phyloP scores from a whole-genome alignment of 768 basidiomycete species.

The Rhodotorula paludigena region DNA sequence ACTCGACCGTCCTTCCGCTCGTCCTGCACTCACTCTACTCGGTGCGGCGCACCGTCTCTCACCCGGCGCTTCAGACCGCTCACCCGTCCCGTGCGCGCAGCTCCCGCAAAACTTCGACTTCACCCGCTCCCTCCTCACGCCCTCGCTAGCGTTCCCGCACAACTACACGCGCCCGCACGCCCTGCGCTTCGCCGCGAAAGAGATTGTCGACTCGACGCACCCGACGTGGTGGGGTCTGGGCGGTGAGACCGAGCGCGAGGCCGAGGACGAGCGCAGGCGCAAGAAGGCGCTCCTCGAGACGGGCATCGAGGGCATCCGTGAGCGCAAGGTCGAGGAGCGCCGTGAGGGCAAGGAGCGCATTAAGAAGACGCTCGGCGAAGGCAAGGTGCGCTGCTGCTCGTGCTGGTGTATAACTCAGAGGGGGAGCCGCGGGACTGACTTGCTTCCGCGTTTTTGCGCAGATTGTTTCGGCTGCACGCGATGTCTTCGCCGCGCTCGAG shows the following conservation, averaged over 20 bases:
- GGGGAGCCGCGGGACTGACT: not conserved
- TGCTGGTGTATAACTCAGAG: too few relatives aligned
- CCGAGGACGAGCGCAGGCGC: constrained; percentile 17
- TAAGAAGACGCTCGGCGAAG: constrained; percentile 38
- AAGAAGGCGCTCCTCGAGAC: constrained; percentile 31
- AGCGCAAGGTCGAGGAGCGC: constrained; percentile 20
- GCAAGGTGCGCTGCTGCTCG: constrained; percentile 32
- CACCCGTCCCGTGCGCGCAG: not conserved
- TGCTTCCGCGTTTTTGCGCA: not conserved
- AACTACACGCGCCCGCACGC: constrained; percentile 28
- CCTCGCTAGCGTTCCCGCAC: constrained; percentile 26
- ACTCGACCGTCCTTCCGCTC: constrained; percentile 32
- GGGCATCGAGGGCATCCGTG: constrained; percentile 30
- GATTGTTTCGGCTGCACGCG: constrained; percentile 31
- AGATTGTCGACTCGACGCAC: constrained; percentile 24
- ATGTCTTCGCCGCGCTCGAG: constrained; percentile 33
- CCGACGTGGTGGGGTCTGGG: constrained; percentile 36
- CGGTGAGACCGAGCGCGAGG: constrained; percentile 32
- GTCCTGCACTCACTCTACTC: constrained; percentile 39
- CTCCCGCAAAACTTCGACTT: constrained; percentile 34
- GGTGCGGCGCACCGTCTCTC: not conserved
- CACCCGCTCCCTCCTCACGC: constrained; percentile 26
- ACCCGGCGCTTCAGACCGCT: not conserved
- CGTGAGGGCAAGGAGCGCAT: constrained; percentile 35
- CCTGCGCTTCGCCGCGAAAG: constrained; percentile 20